Evolutionary conservation across 192 early-diverging fungal genomes (phyloP).

Genomic region (Backusella westeae): DNA sequence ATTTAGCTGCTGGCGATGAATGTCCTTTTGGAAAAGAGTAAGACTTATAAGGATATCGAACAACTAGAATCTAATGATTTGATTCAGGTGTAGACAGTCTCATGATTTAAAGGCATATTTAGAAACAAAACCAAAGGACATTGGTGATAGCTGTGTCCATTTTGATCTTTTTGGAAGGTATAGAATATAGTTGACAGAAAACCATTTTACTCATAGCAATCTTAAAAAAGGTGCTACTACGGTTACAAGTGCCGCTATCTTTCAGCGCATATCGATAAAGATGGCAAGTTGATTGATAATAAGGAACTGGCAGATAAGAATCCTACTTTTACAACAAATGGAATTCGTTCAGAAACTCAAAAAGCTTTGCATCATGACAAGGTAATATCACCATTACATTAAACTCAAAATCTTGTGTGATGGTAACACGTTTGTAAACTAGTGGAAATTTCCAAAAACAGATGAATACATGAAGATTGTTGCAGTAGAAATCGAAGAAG

Average conservation of each 20-base stretch:
- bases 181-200: slow-evolving; percentile 18
- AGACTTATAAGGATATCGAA: not conserved
- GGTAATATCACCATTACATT: not conserved
- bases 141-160: slow-evolving; percentile 67
- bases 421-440: slow-evolving; percentile 16
- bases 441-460: slow-evolving; percentile 42
- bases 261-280: slow-evolving; percentile 48
- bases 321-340: slow-evolving; percentile 24
- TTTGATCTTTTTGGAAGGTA: slow-evolving; percentile 76
- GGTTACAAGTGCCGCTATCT: slow-evolving; percentile 66
- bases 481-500: slow-evolving; percentile 26
- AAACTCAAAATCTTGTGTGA: not conserved
- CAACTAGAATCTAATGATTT: not conserved
- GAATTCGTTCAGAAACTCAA: slow-evolving; percentile 16
- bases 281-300: slow-evolving; percentile 53
- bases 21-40: slow-evolving; percentile 49
- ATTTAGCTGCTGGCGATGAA: slow-evolving; percentile 38
- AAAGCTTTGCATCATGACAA: slow-evolving; percentile 10
- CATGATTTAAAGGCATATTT: slow-evolving; percentile 82
- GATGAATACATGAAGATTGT: slow-evolving; percentile 37
- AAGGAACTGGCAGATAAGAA: slow-evolving; percentile 38
- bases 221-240: slow-evolving; percentile 45
- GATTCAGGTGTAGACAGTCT: slow-evolving; percentile 63
- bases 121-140: slow-evolving; percentile 67
- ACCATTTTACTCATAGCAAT: not conserved